Base-by-base conservation (phyloP, 768 basidiomycete species). In the Phylloporus arenicola region DNA sequence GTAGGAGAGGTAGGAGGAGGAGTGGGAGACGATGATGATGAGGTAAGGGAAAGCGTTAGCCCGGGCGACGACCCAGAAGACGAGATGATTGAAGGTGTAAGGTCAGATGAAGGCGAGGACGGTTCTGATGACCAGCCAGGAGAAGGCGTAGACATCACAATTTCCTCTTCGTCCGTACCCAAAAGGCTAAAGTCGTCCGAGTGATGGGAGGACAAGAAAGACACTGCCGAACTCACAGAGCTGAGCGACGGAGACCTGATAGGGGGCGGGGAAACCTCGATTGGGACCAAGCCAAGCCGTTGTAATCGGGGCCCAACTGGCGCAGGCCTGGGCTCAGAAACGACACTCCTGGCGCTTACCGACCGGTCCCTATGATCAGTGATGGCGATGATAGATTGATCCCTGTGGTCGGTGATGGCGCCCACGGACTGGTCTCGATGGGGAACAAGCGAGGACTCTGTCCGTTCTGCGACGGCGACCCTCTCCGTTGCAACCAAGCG, bases 181-280 rank as follows among this genome's bases (percentile, higher is more conserved):
- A 76, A 61, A 64, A 73, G 52, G 70, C 70, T 68, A 31, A 73
- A 69, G 55, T 88, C 88, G 48, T 92, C 88, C 0, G 89, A 91
- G 54, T 90, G 84, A 53, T 86, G 84, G 16, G 78, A 80, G 4
- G 77, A 78, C 43, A 81, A 56, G 60, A 74, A 81, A 0, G 78
- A 80, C 49, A 61, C 55, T 6, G 55, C 58, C 11, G 70, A 72
- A 14, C 52, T 61, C 37, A 64, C 43, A 6, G 73, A 73, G 31
- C 65, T 69, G 4, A 73, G 68, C 3, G 80, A 75, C 4, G 70
- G 64, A 12, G 73, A 64, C 14, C 72, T 65, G 12, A 55, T 33
- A 14, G 73, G 70, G 3, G 80, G 80, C 3, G 79, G 77, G 3
- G 78, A 64, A 37, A 79, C 51, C 4, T 67, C 31, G 25, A 73